Conservation (phyloP, 1,284 basidiomycete genomes). For the Omphalotus olearius region DNA sequence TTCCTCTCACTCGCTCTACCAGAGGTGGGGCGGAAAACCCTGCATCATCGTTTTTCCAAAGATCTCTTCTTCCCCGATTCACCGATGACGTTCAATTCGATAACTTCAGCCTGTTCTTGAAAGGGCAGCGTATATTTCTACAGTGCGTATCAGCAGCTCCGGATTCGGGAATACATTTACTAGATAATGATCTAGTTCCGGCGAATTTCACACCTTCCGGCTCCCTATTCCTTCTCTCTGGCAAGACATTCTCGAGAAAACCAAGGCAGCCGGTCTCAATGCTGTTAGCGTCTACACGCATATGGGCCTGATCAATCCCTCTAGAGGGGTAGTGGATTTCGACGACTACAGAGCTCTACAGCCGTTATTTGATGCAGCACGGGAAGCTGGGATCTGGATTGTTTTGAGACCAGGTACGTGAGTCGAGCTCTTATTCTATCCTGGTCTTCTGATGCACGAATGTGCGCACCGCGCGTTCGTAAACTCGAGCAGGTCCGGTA, state of each 20-base stretch:
- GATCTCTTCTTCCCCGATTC: background rate
- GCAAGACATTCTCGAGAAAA: constrained; percentile 15
- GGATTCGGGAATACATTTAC: background rate
- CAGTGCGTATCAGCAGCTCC: constrained; percentile 33
- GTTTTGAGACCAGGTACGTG: constrained; percentile 56
- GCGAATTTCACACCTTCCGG: constrained; percentile 14
- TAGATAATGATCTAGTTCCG: constrained; percentile 18
- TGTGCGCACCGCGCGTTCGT: background rate
- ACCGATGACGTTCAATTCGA: constrained; percentile 50
- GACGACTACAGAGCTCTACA: constrained; percentile 65
- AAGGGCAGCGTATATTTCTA: constrained; percentile 50
- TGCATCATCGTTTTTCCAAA: no score
- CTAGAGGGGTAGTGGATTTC: constrained; percentile 72
- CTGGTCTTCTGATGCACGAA: background rate
- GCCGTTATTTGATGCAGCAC: constrained; percentile 61
- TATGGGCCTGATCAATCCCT: constrained; percentile 74
- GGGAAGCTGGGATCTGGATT: constrained; percentile 59
- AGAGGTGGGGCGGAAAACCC: no score
- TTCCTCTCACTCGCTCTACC: no score
- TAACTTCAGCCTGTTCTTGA: constrained; percentile 51
- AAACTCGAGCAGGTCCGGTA: constrained; percentile 26
- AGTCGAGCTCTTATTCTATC: background rate
- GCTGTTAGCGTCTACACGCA: constrained; percentile 52
- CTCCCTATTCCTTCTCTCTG: constrained; percentile 15
- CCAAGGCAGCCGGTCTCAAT: constrained; percentile 16